Evolutionary conservation across 768 basidiomycete genomes (phyloP), one percentile per base, ranked within the genome.

Genomic region (Psilocybe cyanescens): DNA sequence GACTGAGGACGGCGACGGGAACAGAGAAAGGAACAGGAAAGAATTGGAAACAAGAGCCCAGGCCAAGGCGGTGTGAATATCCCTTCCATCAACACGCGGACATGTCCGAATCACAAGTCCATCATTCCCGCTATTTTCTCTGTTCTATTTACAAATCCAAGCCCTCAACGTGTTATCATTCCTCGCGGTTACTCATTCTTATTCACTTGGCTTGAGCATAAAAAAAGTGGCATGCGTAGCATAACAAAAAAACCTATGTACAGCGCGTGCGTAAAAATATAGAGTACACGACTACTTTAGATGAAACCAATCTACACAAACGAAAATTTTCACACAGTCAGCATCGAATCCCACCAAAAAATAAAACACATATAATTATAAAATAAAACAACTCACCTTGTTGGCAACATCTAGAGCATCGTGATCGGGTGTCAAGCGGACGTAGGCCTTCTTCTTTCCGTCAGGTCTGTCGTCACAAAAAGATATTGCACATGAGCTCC

Each of bases 401-500:
- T 98, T 98, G 63, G 96, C 96, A 58, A 97, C 94, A 74, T 98
- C 96, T 70, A 98, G 77, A 39, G 96, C 96, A 71, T 98, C 96
- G 76, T 95, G 91, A 81, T 97, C 95, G n/a, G 95, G 77, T 19
- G 95, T 92, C 74, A 99, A 81, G 53, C 96, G 89, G 48, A 98
- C 96, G 75, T 97, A 99, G 46, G 97, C 97, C 90, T 99, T 99
- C 85, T 99, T 99, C 88, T 91, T 94, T 55, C 97, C 97, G 72
- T 99, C 97, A 56, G 97, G 97, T 75, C 93, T 95, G 59, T 4
- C 49, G 52, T 24, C 37, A n/a, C 30, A 56, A 50, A 12, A 56
- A 17, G 5, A 37, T 50, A 19, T 9, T 3, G 11, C 31, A 47
- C 41, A 17, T 51, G 44, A 58, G 24, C 29, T 56, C 49, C 8